Percentiles rank a stretch among this genome's conserved stretches.
These are phyloP conservation scores for Eimeria maxima DNA, from an alignment of 169 alveolate species.

Conservation along the genomic window DNA sequence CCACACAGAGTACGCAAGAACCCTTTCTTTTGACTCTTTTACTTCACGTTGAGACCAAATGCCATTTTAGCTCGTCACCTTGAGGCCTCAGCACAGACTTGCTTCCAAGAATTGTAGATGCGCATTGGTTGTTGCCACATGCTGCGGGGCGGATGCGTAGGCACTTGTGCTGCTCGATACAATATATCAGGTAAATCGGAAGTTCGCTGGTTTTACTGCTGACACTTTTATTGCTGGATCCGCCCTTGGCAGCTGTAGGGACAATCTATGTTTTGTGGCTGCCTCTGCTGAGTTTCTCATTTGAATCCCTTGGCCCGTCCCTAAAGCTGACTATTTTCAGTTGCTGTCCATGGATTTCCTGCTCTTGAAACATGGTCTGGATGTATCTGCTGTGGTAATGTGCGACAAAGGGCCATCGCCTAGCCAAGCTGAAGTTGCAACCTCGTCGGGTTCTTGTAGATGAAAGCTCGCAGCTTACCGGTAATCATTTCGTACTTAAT, in stretches of 20 bases:
- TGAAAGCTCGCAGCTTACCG: constrained; percentile 72
- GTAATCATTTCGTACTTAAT: background rate
- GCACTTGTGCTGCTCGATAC: constrained; percentile 64
- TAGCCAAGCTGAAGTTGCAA: constrained; percentile 16
- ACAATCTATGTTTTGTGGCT: background rate
- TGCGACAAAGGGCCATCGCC: constrained; percentile 61
- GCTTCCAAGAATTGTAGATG: background rate
- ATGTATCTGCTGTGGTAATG: background rate
- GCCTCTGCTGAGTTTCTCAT: background rate
- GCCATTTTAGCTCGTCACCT: background rate
- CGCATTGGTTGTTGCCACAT: background rate
- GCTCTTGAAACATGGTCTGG: background rate
- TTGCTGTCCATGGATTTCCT: background rate
- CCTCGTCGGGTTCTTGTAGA: constrained; percentile 73
- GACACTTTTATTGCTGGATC: background rate
- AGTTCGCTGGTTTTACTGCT: background rate
- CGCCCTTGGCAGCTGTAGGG: background rate
- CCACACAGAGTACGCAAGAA: background rate
- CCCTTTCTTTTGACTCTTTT: background rate
- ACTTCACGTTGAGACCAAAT: background rate
- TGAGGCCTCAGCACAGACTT: background rate
- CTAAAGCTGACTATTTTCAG: background rate
- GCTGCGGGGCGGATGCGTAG: background rate
- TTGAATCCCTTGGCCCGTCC: background rate
- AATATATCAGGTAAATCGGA: constrained; percentile 50